Evolutionary conservation across 306 rosid species (phyloP).

Genomic region (Vachellia collinsii): DNA sequence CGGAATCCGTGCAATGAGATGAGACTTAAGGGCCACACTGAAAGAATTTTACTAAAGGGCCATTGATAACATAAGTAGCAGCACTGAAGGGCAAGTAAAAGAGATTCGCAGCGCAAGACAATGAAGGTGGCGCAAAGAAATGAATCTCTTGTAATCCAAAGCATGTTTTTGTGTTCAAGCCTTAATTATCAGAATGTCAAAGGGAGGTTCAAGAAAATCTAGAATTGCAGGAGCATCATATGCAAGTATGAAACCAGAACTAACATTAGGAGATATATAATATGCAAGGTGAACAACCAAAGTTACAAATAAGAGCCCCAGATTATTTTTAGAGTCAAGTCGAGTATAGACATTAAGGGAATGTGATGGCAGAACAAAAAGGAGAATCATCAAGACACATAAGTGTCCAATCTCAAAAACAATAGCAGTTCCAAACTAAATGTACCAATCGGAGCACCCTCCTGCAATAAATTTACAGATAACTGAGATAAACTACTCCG

Average conservation of each 20-base stretch:
- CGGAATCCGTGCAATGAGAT: slow-evolving; percentile 59
- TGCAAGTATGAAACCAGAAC: slow-evolving; percentile 42
- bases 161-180: slow-evolving; percentile 54
- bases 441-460: slow-evolving; percentile 61
- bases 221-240: slow-evolving; percentile 52
- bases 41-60: slow-evolving; percentile 56
- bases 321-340: slow-evolving; percentile 44
- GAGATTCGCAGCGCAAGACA: slow-evolving; percentile 48
- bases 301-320: slow-evolving; percentile 36
- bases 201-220: slow-evolving; percentile 44
- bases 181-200: slow-evolving; percentile 55
- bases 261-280: slow-evolving; percentile 41
- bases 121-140: slow-evolving; percentile 57
- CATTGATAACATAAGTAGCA: slow-evolving; percentile 54
- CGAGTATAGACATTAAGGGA: slow-evolving; percentile 51
- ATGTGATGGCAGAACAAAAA: slow-evolving; percentile 49
- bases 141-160: slow-evolving; percentile 52
- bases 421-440: slow-evolving; percentile 66
- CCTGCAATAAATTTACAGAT: slow-evolving; percentile 75
- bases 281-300: slow-evolving; percentile 56
- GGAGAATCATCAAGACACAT: slow-evolving; percentile 60
- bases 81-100: slow-evolving; percentile 53
- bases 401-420: slow-evolving; percentile 58
- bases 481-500: slow-evolving; percentile 45
- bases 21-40: slow-evolving; percentile 57